Evolutionary conservation across 2,329 filamentous ascomycete species (phyloP), one percentile per base, ranked within the genome.

Genomic region (Botrytis deweyae): DNA sequence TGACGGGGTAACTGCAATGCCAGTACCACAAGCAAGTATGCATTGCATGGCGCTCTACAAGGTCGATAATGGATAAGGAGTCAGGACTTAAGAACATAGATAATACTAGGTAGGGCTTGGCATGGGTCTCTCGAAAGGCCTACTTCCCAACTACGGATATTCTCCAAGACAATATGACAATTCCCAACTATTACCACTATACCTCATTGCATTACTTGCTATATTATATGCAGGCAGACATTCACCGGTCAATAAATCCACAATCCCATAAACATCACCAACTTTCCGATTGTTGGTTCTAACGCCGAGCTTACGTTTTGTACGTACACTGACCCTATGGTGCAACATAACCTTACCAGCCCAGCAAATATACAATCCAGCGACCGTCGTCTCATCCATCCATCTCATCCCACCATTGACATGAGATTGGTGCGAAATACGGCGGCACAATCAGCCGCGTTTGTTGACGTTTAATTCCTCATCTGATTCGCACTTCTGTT

Each of bases 401-500:
- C 49, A 68, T 68, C 65, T 52, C 20, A 58, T 64, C 62, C 70
- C 58, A 66, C 61, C 62, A 52, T 33, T 59, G 49, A 68, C 29
- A 36, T 25, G 46, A 49, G 62, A 67, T 72, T 67, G 63, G 22
- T 72, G 18, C 49, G 29, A 68, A 61, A 68, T 72, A 68, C 52
- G 38, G 63, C 62, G 62, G 40, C 70, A 68, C 70, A 40, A 72
- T 40, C 70, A 68, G 52, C 63, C 63, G 70, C 70, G 63, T 68
- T 67, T 46, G 29, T 71, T 71, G 49, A 68, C 49, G 49, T 68
- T 58, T 58, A 68, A 68, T 68, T 55, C 9, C 65, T 58, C 52
- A 36, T 16, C 36, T 14, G 52, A 68, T n/a, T 33, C 46, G 49
- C 25, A 55, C 25, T 25, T 40, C 44, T 55, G 33, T 40, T 29